Evolutionary conservation across 2,329 filamentous ascomycete genomes (phyloP).

Genomic region (Fusarium udum): DNA sequence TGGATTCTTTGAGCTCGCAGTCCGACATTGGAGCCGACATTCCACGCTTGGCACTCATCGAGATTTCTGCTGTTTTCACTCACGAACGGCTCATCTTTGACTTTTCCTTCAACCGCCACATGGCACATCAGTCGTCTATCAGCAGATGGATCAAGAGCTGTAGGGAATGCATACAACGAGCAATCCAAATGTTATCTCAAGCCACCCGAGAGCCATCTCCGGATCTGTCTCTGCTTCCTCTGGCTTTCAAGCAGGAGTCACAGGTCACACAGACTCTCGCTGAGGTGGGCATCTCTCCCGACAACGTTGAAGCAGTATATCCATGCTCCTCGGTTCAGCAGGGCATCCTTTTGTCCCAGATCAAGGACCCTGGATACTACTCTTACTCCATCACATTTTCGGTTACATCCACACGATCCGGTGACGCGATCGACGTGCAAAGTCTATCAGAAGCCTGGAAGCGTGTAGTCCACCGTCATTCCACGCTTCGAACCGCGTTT

Average conservation of each 20-base stretch:
- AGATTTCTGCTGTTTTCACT: slow-evolving; percentile 22
- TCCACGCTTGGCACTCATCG: slow-evolving; percentile 29
- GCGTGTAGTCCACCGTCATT: slow-evolving; percentile 29
- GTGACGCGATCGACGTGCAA: background rate
- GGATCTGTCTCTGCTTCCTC: slow-evolving; percentile 17
- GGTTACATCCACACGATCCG: background rate
- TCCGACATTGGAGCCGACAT: slow-evolving; percentile 19
- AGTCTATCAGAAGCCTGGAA: slow-evolving; percentile 33
- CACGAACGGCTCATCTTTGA: background rate
- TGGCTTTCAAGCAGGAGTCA: background rate
- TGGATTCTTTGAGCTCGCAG: slow-evolving; percentile 4
- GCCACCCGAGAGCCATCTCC: background rate
- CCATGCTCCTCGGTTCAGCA: slow-evolving; percentile 38
- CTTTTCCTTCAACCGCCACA: slow-evolving; percentile 20
- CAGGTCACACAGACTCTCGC: background rate
- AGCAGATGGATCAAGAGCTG: background rate
- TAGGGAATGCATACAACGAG: background rate
- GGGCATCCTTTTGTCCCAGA: slow-evolving; percentile 35
- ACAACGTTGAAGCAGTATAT: slow-evolving; percentile 22
- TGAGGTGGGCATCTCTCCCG: background rate
- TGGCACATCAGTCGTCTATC: background rate
- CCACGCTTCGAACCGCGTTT: slow-evolving; percentile 39
- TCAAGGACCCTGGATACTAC: slow-evolving; percentile 27
- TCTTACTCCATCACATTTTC: slow-evolving; percentile 36
- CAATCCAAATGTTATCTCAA: background rate